A percentile compares a stretch with the other conserved stretches of the same genome.
Evolutionary conservation across 1,284 basidiomycete species (phyloP).

Genomic region (Jaminaea rosea): DNA sequence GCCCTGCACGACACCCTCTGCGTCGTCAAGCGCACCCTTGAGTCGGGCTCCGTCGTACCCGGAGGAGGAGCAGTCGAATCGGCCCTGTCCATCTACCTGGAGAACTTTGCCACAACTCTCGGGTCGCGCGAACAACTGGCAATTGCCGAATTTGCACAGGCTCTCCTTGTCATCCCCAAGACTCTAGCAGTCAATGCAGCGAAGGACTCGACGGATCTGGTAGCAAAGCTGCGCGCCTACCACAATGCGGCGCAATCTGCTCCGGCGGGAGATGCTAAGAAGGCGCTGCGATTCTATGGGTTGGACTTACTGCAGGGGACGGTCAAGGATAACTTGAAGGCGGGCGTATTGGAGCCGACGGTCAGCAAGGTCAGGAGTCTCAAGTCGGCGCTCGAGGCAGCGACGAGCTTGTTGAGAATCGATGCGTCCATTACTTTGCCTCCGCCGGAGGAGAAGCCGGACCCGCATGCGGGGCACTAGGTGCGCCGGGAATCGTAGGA

Average conservation of each 20-base stretch:
- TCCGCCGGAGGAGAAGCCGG: conserved; percentile 38
- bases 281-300: conserved; percentile 84
- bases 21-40: conserved; percentile 92
- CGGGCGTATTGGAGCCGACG: conserved; percentile 91
- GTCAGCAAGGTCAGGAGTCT: conserved; percentile 93
- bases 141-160: conserved; percentile 92
- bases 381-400: conserved; percentile 93
- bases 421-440: conserved; percentile 59
- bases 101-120: conserved; percentile 92
- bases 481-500: background rate
- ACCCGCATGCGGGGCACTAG: conserved; percentile 46
- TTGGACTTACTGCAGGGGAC: conserved; percentile 89
- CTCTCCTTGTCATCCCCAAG: conserved; percentile 69
- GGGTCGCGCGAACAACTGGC: conserved; percentile 96
- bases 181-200: conserved; percentile 95
- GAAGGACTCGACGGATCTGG: conserved; percentile 94
- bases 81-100: conserved; percentile 91
- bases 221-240: conserved; percentile 91
- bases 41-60: conserved; percentile 90
- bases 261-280: conserved; percentile 85
- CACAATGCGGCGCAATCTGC: conserved; percentile 88
- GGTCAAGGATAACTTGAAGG: conserved; percentile 85
- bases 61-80: conserved; percentile 97
- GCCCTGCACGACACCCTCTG: conserved; percentile 89
- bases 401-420: conserved; percentile 86